phyloP scores from a whole-genome alignment of 1,284 basidiomycete genomes.

The Meripilus lineatus region DNA sequence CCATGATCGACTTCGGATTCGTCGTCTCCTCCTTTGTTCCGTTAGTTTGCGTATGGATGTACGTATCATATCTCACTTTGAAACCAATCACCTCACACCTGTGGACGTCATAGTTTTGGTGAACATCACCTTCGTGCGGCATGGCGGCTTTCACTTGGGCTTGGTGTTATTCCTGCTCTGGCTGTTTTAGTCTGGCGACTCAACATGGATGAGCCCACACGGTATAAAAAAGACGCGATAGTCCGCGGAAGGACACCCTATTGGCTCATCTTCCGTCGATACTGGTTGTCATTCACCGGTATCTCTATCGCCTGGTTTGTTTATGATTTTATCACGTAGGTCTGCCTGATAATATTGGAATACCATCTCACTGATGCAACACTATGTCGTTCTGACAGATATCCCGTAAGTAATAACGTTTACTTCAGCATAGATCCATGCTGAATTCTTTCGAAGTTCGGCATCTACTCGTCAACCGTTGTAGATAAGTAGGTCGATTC shows the following conservation, averaged over 20 bases:
- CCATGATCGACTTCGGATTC: constrained; percentile 89
- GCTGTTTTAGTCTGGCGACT: constrained; percentile 85
- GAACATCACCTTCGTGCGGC: constrained; percentile 76
- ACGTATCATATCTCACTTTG: constrained; percentile 20
- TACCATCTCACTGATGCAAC: neutral
- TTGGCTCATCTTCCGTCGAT: constrained; percentile 73
- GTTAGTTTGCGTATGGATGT: constrained; percentile 85
- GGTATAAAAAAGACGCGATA: constrained; percentile 75
- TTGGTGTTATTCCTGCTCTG: constrained; percentile 80
- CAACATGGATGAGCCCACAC: constrained; percentile 75
- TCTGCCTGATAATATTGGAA: too few species aligned
- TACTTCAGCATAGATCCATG: neutral
- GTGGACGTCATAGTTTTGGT: constrained; percentile 52
- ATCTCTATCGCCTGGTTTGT: constrained; percentile 81
- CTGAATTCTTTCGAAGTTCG: constrained; percentile 48
- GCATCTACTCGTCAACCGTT: constrained; percentile 81
- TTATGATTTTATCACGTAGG: constrained; percentile 81
- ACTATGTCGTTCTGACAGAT: too few species aligned
- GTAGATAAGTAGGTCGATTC: constrained; percentile 47
- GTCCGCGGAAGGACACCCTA: constrained; percentile 73
- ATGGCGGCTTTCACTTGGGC: constrained; percentile 87
- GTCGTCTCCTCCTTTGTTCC: constrained; percentile 82
- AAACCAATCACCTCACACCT: neutral
- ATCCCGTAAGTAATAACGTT: constrained; percentile 42
- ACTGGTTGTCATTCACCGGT: constrained; percentile 66